These are phyloP conservation scores for Cephaloascus albidus DNA, from an alignment of 805 yeast species.

Conservation along the genomic window DNA sequence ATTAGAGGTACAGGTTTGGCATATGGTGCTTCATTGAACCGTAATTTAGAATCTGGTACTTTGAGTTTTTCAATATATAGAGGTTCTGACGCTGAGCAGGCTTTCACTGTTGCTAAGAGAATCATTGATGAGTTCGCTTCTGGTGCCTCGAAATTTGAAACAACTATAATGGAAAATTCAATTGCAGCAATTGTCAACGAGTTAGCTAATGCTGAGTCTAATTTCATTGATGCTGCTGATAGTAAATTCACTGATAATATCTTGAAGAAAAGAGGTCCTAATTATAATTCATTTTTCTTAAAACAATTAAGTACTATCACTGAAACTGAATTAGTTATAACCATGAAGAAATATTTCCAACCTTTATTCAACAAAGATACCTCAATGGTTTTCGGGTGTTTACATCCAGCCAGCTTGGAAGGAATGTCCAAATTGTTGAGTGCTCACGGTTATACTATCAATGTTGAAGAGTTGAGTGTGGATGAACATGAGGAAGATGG, in stretches of 20 bases:
- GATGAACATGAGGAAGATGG: conserved; percentile 5
- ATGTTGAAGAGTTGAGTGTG: conserved; percentile 42
- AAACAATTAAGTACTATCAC: conserved; percentile 42
- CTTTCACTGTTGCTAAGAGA: conserved; percentile 51
- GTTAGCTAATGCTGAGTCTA: conserved; percentile 62
- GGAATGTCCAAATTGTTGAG: conserved; percentile 37
- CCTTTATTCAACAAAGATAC: conserved; percentile 50
- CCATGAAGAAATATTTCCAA: conserved; percentile 48
- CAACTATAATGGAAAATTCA: conserved; percentile 58
- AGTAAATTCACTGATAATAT: conserved; percentile 58
- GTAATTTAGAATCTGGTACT: conserved; percentile 57
- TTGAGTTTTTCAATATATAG: conserved; percentile 64
- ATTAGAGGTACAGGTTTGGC: conserved; percentile 93
- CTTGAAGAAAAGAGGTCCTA: conserved; percentile 61
- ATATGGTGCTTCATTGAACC: conserved; percentile 67
- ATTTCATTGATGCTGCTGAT: conserved; percentile 54
- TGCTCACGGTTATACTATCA: conserved; percentile 49
- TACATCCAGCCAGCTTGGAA: conserved; percentile 58
- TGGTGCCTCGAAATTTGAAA: conserved; percentile 49
- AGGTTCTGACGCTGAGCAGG: conserved; percentile 72
- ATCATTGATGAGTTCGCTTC: conserved; percentile 53
- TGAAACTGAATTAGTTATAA: conserved; percentile 37
- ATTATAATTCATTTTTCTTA: conserved; percentile 48
- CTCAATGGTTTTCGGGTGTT: conserved; percentile 59
- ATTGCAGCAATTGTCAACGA: conserved; percentile 65